A percentile compares a stretch with the other conserved stretches of the same genome.
phyloP scores from a whole-genome alignment of 2,329 filamentous ascomycete genomes.

The Paecilomyces sp. region DNA sequence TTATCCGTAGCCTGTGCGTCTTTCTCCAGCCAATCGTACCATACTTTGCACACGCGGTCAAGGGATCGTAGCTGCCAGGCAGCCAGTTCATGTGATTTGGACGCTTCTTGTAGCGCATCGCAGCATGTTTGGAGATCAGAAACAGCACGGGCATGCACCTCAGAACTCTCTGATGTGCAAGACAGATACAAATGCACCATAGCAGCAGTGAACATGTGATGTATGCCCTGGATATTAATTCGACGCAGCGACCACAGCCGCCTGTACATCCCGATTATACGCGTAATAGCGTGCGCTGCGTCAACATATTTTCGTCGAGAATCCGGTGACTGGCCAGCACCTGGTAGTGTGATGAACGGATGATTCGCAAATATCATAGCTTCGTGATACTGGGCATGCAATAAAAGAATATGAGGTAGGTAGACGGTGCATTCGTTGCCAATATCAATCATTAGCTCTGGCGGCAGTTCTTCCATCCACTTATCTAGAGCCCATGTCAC shows the following conservation, averaged over 20 bases:
- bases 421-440: constrained; percentile 4
- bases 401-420: constrained; percentile 11
- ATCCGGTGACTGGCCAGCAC: neutral
- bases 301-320: constrained; percentile 7
- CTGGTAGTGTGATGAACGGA: constrained; percentile 9
- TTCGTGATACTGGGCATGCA: constrained; percentile 11
- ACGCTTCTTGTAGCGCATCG: constrained; percentile 8
- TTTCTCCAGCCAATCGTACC: constrained; percentile 7
- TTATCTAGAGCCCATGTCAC: constrained; percentile 6
- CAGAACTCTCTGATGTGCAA: constrained; percentile 5
- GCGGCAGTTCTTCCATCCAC: constrained; percentile 7
- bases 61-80: constrained; percentile 6
- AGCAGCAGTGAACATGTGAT: constrained; percentile 11
- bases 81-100: constrained; percentile 4
- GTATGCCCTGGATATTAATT: constrained; percentile 11
- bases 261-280: constrained; percentile 6
- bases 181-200: constrained; percentile 10
- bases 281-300: constrained; percentile 5
- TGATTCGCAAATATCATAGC: constrained; percentile 12
- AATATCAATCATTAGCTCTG: constrained; percentile 2
- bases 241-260: constrained; percentile 8
- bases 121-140: constrained; percentile 8
- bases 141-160: constrained; percentile 4
- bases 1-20: neutral
- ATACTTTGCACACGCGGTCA: constrained; percentile 5